Base-by-base conservation (phyloP, 2,329 filamentous ascomycete genomes). In the Pseudofabraea citricarpa region DNA sequence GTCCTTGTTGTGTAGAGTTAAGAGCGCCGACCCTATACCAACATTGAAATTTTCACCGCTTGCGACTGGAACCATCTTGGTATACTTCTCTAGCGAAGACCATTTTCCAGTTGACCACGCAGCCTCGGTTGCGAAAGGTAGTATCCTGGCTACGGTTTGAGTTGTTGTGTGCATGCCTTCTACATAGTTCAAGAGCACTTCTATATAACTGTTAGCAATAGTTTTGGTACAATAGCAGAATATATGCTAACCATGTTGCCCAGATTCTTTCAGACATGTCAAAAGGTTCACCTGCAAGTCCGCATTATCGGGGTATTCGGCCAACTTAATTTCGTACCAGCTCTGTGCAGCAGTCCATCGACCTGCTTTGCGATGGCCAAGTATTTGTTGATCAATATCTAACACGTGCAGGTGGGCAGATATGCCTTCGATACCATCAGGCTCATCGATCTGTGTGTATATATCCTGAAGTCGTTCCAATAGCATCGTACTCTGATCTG, bases 381-480 rank as follows among this genome's bases (percentile, higher is more conserved):
- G 73, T 23, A 96, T 85, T 61, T 97, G 90, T 61, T 96, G 91
- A 47, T 95, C 87, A 39, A 96, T 84, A 52, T 94, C 87, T n/a
- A 97, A 71, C 9, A 90, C 81, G 46, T 86, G 85, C 3, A 97
- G 71, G 60, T 93, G 86, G 16, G 89, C 82, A 2, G 91, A 95
- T 48, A 98, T 91, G 3, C 93, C 93, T 60, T 97, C 90, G 24
- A 98, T 83, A 1, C 91, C 90, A 63, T 99, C 93, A 0, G 93
- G 94, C 56, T 99, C 93, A 58, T 99, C 93, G 48, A 99, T 97
- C 55, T 96, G 87, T 1, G 89, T 88, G 64, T 98, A 99, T 15
- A 98, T 95, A 41, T 91, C 83, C 59, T 97, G 91, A 19, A 98
- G 70, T 48, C 83, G 80, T 53, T 89, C 80, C 47, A 94, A 77